These are phyloP conservation scores for Fusarium zealandicum DNA, from an alignment of 2,329 filamentous ascomycete genomes.

Conservation along the genomic window DNA sequence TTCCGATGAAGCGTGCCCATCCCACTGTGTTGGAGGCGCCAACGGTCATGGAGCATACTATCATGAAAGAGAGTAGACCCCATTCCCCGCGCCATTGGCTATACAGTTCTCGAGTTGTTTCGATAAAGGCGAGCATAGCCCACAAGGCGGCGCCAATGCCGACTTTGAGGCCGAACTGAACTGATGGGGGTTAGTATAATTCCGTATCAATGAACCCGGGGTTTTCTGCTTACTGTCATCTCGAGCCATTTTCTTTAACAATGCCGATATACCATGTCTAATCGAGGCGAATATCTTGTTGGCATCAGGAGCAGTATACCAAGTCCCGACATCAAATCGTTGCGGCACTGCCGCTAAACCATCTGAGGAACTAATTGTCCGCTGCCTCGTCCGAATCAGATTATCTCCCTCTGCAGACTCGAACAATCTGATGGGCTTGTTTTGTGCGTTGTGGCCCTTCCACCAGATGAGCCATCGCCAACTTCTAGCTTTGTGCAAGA, in stretches of 20 bases:
- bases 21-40: slow-evolving; percentile 97
- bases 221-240: slow-evolving; percentile 52
- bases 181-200: slow-evolving; percentile 51
- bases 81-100: slow-evolving; percentile 93
- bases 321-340: slow-evolving; percentile 5
- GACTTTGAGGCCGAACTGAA: slow-evolving; percentile 86
- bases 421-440: slow-evolving; percentile 44
- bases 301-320: slow-evolving; percentile 21
- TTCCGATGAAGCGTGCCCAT: slow-evolving; percentile 84
- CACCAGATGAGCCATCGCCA: slow-evolving; percentile 90
- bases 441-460: slow-evolving; percentile 46
- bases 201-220: slow-evolving; percentile 48
- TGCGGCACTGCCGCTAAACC: not conserved
- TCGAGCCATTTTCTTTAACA: slow-evolving; percentile 54
- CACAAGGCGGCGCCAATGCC: slow-evolving; percentile 88
- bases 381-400: slow-evolving; percentile 19
- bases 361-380: not conserved
- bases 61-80: slow-evolving; percentile 96
- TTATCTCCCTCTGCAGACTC: slow-evolving; percentile 45
- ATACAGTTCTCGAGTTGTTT: slow-evolving; percentile 79
- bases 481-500: slow-evolving; percentile 66
- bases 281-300: slow-evolving; percentile 35
- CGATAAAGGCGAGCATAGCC: slow-evolving; percentile 86
- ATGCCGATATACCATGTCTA: slow-evolving; percentile 40
- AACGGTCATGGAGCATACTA: slow-evolving; percentile 98